Evolutionary conservation across 192 early-diverging fungal species (phyloP), one percentile per base, ranked within the genome.

Genomic region (Gaertneriomyces semiglobifer): DNA sequence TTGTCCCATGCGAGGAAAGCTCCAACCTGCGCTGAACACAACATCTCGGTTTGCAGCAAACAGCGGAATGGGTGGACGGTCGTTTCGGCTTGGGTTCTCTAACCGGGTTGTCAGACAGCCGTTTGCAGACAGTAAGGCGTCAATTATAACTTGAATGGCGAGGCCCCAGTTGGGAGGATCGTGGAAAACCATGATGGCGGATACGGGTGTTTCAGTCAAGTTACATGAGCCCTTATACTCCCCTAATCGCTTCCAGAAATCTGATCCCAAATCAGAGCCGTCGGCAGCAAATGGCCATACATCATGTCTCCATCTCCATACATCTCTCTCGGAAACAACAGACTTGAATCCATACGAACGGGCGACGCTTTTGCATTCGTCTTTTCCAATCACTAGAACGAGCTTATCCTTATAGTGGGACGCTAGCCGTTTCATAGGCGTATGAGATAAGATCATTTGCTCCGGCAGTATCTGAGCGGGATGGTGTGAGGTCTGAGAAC

Each of bases 81-180:
- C 16, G 11, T 7, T 48, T 14, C 14, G 33, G 41, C 20, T 53
- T 1, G 38, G 42, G 10, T 61, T 33, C 39, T 63, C 7, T 10
- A 14, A 47, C 12, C 66, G 66, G 20, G 56, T 59, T n/a, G 58
- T 52, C 6, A 68, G 16, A n/a, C 16, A 14, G 1, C 66, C 66
- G 16, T 33, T 19, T 12, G 46, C 33, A 20, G 66, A 68, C 2
- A 56, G 5, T 10, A 68, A 39, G 2, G 44, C 14, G 44, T 68
- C 66, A 0, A 47, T 68, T 14, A 68, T 68, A 48, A 68, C 20
- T 60, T 68, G 66, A 40, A 68, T 68, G 16, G 59, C 58, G 47
- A 59, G 66, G 8, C 66, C 66, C 66, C 66, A 68, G n/a, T 68
- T 58, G 25, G 57, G 16, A 8, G 66, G 50, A 48, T 68, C 66